These are phyloP conservation scores for Acanthamoeba healyi DNA, from an alignment of 208 protist genomes.

Conservation along the genomic window DNA sequence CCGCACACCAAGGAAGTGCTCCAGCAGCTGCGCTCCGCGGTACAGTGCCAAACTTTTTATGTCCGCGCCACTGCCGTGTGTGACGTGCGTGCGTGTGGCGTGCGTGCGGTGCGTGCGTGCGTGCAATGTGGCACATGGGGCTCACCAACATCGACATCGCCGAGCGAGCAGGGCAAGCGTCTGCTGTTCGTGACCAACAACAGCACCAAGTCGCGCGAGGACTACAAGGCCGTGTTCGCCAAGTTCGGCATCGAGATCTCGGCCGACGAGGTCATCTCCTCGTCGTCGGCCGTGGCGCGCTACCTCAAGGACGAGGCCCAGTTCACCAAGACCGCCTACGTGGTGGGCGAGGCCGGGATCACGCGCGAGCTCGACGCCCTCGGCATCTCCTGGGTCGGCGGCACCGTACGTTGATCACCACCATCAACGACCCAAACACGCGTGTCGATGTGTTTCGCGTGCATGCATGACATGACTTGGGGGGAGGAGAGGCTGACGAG, in stretches of 20 bases:
- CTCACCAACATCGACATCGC: no score
- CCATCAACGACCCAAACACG: no score
- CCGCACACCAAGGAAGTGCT: conserved; percentile 74
- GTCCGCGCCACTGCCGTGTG: no score
- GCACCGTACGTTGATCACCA: background rate
- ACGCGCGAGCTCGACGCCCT: conserved; percentile 74
- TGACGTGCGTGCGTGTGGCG: no score
- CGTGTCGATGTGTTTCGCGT: no score
- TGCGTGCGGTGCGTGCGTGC: no score
- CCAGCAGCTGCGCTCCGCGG: conserved; percentile 35
- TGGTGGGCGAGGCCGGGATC: conserved; percentile 86
- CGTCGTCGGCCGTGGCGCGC: conserved; percentile 81
- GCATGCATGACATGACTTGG: no score
- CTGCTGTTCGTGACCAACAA: conserved; percentile 92
- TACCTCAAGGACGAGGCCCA: conserved; percentile 85
- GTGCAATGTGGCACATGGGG: no score
- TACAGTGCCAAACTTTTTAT: no score
- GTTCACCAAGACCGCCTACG: conserved; percentile 85
- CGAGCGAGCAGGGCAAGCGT: conserved; percentile 80
- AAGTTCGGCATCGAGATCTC: conserved; percentile 66
- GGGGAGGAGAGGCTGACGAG: no score
- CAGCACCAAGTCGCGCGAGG: conserved; percentile 81
- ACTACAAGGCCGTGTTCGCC: conserved; percentile 82
- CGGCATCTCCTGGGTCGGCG: conserved; percentile 34
- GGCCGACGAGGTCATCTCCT: conserved; percentile 86